A percentile compares a stretch with the other conserved stretches of the same genome.
Conservation (phyloP, 768 basidiomycete species). For the Lactarius akahatsu region DNA sequence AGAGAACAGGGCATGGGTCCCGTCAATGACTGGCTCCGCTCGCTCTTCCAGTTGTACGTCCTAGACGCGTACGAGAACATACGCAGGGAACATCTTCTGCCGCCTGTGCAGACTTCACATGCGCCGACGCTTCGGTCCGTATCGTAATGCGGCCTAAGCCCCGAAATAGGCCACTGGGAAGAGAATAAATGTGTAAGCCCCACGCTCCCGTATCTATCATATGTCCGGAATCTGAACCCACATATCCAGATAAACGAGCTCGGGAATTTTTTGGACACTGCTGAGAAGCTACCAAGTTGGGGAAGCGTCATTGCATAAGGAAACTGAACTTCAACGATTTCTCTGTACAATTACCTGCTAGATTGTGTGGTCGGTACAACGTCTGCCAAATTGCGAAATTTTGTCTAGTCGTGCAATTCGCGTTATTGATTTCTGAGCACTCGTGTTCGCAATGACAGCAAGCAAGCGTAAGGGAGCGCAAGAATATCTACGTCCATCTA, state of each 20-base stretch:
- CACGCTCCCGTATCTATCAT: neutral
- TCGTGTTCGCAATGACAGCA: neutral
- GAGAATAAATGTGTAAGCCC: neutral
- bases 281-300: neutral
- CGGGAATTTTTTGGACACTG: neutral
- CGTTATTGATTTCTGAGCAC: neutral
- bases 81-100: conserved; percentile 17
- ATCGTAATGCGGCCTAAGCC: neutral
- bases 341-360: neutral
- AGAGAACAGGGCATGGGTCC: conserved; percentile 20
- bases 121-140: neutral
- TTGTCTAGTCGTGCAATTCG: neutral
- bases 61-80: conserved; percentile 14
- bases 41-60: conserved; percentile 9
- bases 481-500: neutral
- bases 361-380: neutral
- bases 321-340: neutral
- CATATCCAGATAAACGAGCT: neutral
- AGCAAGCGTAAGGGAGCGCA: neutral
- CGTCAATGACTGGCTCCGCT: conserved; percentile 14
- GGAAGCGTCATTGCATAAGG: neutral
- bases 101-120: neutral
- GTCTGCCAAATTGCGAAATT: neutral
- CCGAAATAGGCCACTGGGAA: neutral
- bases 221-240: neutral